A percentile compares a stretch with the other conserved stretches of the same genome.
Evolutionary conservation across 768 basidiomycete species (phyloP).

Genomic region (Leccinum subtestaceum): DNA sequence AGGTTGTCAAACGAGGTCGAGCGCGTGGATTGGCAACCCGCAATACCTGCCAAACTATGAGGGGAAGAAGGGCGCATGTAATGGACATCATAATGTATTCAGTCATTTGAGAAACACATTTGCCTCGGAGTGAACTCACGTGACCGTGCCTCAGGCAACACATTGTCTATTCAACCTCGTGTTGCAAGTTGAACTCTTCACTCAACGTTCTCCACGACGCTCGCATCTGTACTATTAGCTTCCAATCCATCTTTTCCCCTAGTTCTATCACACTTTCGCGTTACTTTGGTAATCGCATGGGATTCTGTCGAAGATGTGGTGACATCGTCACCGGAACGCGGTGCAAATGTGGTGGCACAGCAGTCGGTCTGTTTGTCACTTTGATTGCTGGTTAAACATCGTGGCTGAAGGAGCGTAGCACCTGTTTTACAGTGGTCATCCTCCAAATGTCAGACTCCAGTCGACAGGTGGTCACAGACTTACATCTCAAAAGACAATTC

Average conservation of each 20-base stretch:
- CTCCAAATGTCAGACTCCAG: conserved; percentile 35
- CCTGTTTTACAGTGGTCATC: conserved; percentile 64
- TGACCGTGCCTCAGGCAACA: conserved; percentile 13
- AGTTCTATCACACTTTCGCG: not conserved
- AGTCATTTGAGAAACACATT: not conserved
- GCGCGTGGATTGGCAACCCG: conserved; percentile 65
- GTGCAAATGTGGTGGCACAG: conserved; percentile 76
- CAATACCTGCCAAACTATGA: conserved; percentile 24
- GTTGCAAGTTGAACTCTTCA: conserved; percentile 8
- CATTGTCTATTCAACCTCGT: conserved; percentile 8
- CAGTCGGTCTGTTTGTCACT: conserved; percentile 61
- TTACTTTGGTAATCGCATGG: conserved; percentile 46
- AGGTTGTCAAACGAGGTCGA: conserved; percentile 43
- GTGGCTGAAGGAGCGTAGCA: conserved; percentile 40
- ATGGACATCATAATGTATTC: not conserved
- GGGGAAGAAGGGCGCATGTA: not conserved
- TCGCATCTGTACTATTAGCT: not conserved
- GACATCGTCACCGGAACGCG: conserved; percentile 71
- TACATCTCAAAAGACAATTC: conserved; percentile 60
- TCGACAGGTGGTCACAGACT: conserved; percentile 80
- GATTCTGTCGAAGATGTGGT: conserved; percentile 83
- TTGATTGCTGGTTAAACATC: not conserved
- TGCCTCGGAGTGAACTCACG: conserved; percentile 10
- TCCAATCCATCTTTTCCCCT: not conserved
- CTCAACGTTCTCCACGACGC: conserved; percentile 3